These are phyloP conservation scores for Phylloboletellus chloephorus DNA, from an alignment of 1,284 basidiomycete species.

Conservation along the genomic window DNA sequence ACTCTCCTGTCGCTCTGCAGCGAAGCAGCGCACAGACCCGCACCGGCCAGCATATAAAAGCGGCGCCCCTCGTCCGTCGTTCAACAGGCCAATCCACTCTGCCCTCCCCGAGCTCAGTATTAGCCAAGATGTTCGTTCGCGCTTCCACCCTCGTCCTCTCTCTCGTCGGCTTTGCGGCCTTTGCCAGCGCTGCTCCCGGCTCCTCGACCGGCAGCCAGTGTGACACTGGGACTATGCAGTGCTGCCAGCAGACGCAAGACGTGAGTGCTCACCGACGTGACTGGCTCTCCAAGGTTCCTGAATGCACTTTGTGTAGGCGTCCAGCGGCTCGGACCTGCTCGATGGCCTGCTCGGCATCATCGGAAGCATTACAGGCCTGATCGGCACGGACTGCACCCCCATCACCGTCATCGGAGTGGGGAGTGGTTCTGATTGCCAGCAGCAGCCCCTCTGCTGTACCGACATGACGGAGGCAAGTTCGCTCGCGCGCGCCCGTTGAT, in stretches of 20 bases:
- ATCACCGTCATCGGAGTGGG: constrained; percentile 13
- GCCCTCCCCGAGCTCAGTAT: background rate
- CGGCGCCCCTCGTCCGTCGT: too few relatives aligned
- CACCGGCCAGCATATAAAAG: constrained; percentile 12
- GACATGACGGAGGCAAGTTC: constrained; percentile 6
- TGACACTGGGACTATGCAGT: constrained; percentile 11
- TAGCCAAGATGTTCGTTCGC: constrained; percentile 16
- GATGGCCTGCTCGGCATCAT: background rate
- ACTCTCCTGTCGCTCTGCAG: too few relatives aligned
- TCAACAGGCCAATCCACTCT: too few relatives aligned
- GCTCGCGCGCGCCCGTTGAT: background rate
- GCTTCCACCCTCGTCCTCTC: constrained; percentile 11
- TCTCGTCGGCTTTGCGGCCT: constrained; percentile 9
- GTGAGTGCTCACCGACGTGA: constrained; percentile 11
- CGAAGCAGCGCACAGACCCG: constrained; percentile 4
- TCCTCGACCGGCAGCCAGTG: constrained; percentile 7
- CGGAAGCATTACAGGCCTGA: constrained; percentile 3
- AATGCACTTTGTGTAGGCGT: constrained; percentile 1
- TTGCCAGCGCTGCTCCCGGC: constrained; percentile 3
- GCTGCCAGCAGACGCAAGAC: constrained; percentile 7
- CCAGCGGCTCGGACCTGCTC: background rate
- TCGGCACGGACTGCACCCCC: constrained; percentile 13
- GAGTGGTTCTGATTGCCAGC: constrained; percentile 7
- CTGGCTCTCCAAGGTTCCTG: too few relatives aligned
- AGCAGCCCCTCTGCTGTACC: constrained; percentile 16